Evolutionary conservation across 208 protist species (phyloP), one percentile per base, ranked within the genome.

Genomic region (Naegleria lovaniensis): DNA sequence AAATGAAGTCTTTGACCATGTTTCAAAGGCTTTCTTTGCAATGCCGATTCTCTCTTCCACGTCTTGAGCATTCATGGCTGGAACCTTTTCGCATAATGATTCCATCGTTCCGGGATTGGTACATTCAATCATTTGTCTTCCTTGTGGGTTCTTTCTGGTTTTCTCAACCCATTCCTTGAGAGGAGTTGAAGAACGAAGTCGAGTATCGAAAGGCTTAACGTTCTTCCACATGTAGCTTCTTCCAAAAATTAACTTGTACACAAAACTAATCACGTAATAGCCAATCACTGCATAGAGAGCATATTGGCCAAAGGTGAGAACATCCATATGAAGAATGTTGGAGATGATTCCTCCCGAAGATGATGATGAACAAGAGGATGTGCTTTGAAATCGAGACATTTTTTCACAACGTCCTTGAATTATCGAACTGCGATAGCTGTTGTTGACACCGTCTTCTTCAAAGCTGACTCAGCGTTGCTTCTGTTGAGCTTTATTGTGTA

Each of bases 81-180:
- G 41, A 39, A 88, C n/a, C 29, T 0, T 6, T 15, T 52, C 85
- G 55, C 85, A 88, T 39, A 88, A 58, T 88, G 40, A 0, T 88
- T 88, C 85, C 19, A 13, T n/a, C 9, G 39, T 88, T 51, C 41
- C 85, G 6, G 85, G 85, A 88, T 88, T 58, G 33, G 25, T 36
- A 58, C 85, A 88, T 59, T 16, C 7, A 29, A 88, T 88, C 22
- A 58, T 58, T 88, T 88, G 67, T 79, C 67, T 79, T 36, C 67
- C 67, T 79, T 79, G 67, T 79, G 67, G 67, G 9, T 79, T 79
- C 67, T 79, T 79, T 79, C 67, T 79, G 7, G 67, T 79, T 79
- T 25, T 36, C 5, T 25, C 67, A 79, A 79, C 67, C 67, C 67
- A 79, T 79, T 79, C 29, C 6, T 79, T 25, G 9, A 79, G 67